phyloP scores from a whole-genome alignment of 345 rosid species.

The Cardiospermum halicacabum region DNA sequence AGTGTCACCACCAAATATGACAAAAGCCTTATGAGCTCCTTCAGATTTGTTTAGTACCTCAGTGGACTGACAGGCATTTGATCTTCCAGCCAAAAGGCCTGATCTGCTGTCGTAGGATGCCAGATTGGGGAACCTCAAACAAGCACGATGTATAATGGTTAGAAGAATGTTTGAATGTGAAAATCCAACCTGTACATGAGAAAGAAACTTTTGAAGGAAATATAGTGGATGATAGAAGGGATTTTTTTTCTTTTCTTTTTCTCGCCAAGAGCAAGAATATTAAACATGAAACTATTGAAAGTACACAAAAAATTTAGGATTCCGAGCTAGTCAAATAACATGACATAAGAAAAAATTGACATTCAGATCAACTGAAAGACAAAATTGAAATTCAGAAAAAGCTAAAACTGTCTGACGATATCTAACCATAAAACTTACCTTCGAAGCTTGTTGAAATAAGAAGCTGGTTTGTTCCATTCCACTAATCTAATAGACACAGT shows the following conservation, averaged over 20 bases:
- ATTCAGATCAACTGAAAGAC: constrained; percentile 1
- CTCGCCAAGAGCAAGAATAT: not conserved
- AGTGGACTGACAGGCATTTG: constrained; percentile 21
- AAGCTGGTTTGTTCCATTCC: constrained; percentile 99
- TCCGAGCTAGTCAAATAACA: not conserved
- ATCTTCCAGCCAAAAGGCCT: constrained; percentile 31
- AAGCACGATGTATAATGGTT: constrained; percentile 63
- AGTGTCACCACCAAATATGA: constrained; percentile 87
- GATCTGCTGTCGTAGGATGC: constrained; percentile 34
- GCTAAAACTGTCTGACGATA: not conserved
- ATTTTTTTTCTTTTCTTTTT: too few relatives aligned
- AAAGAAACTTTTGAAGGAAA: constrained; percentile 5
- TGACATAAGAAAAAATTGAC: not conserved
- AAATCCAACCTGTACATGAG: constrained; percentile 78
- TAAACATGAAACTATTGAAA: constrained; percentile 2
- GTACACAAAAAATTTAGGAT: constrained; percentile 3
- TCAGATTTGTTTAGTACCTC: constrained; percentile 26
- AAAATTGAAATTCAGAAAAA: not conserved
- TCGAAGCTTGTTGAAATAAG: constrained; percentile 94
- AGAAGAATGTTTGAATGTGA: constrained; percentile 86
- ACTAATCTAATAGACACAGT: constrained; percentile 61
- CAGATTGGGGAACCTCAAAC: constrained; percentile 75
- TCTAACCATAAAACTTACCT: constrained; percentile 43
- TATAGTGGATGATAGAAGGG: constrained; percentile 3
- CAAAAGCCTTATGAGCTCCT: constrained; percentile 54